phyloP scores from a whole-genome alignment of 176 grass and related monocot genomes.

The Bothriochloa decipiens region DNA sequence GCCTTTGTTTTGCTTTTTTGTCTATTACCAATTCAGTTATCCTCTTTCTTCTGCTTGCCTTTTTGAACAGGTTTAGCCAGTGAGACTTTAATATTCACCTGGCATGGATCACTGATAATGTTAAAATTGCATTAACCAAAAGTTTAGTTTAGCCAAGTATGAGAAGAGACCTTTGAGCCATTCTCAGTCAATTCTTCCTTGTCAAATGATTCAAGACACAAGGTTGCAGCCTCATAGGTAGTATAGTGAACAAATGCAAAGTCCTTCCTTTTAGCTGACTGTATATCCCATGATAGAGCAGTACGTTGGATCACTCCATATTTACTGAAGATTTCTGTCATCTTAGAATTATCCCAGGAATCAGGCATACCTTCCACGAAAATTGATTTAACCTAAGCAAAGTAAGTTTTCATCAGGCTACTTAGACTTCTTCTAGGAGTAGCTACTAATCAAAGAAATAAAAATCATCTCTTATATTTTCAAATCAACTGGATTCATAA shows the following conservation, averaged over 20 bases:
- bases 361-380: not conserved
- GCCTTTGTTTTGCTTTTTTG: no score
- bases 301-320: not conserved
- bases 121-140: not conserved
- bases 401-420: no score
- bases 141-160: not conserved
- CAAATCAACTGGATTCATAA: no score
- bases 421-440: no score
- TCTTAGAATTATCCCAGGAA: not conserved
- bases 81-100: not conserved
- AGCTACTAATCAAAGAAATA: no score
- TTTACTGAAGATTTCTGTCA: not conserved
- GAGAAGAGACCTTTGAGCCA: not conserved
- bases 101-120: not conserved
- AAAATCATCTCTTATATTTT: no score
- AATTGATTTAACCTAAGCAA: not conserved
- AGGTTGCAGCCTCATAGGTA: not conserved
- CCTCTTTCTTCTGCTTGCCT: not conserved
- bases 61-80: not conserved
- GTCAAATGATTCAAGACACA: not conserved
- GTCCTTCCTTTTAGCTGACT: not conserved
- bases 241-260: not conserved
- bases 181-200: not conserved
- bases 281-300: not conserved
- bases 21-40: not conserved